A percentile compares a stretch with the other conserved stretches of the same genome.
These are phyloP conservation scores for Durotheca rogersii DNA, from an alignment of 495 filamentous ascomycete species.

Conservation along the genomic window DNA sequence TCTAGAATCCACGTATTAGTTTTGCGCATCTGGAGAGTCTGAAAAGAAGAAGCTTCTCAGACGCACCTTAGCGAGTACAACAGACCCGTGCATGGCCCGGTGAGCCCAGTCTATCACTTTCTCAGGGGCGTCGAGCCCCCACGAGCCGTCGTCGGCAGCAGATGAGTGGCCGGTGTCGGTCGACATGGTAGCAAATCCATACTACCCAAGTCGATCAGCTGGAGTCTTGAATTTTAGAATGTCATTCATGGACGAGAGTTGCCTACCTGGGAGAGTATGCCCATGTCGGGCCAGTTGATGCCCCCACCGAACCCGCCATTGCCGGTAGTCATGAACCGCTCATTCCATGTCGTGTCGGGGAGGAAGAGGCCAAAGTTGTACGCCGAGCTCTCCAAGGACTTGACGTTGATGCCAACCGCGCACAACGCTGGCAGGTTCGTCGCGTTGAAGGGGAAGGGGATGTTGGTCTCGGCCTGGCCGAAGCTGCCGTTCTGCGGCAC, in stretches of 20 bases:
- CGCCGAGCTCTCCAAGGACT: conserved; percentile 43
- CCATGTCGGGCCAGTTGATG: conserved; percentile 40
- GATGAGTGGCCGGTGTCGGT: conserved; percentile 59
- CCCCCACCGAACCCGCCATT: conserved; percentile 60
- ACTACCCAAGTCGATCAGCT: conserved; percentile 13
- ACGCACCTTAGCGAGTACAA: conserved; percentile 43
- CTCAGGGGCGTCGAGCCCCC: conserved; percentile 50
- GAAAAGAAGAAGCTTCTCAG: too few species aligned
- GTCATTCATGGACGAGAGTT: background rate
- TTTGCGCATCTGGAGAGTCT: background rate
- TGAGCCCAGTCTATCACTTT: conserved; percentile 48
- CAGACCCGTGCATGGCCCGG: conserved; percentile 54
- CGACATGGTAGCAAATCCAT: conserved; percentile 56
- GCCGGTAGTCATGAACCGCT: conserved; percentile 56
- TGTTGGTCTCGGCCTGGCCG: conserved; percentile 35
- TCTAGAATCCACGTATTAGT: conserved; percentile 6
- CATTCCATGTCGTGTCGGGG: conserved; percentile 47
- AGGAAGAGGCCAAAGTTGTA: conserved; percentile 55
- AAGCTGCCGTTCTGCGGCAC: conserved; percentile 36
- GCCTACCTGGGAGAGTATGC: conserved; percentile 27
- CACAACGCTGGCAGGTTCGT: conserved; percentile 48
- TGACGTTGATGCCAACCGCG: conserved; percentile 48
- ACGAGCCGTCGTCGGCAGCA: conserved; percentile 38
- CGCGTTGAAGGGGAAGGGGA: conserved; percentile 43
- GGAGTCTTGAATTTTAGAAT: background rate